phyloP scores from a whole-genome alignment of 73 alveolate genomes.

The Tetrahymena malaccensis region DNA sequence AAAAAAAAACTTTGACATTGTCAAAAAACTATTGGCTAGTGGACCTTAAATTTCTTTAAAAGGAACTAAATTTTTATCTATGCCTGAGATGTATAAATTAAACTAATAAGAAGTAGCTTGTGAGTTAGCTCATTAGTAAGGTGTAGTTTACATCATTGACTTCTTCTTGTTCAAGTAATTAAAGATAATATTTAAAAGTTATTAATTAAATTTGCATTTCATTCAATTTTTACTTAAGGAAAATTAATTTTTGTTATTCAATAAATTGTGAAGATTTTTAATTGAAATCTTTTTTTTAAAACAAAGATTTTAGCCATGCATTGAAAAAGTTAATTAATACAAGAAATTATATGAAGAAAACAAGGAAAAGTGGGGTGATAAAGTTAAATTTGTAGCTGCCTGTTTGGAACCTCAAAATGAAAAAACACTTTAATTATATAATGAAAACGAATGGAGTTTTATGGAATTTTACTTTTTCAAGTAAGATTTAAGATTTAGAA shows the following conservation, averaged over 20 bases:
- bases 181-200: not conserved
- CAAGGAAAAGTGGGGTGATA: constrained; percentile 16
- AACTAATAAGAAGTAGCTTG: not conserved
- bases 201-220: too few species aligned
- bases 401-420: constrained; percentile 9
- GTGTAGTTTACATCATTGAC: not conserved
- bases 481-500: not conserved
- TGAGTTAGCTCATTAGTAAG: not conserved
- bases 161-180: not conserved
- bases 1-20: not conserved
- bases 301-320: not conserved
- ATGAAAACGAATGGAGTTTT: not conserved
- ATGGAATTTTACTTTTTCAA: not conserved
- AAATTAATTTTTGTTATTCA: too few species aligned
- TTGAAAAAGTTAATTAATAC: not conserved
- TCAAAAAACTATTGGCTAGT: not conserved
- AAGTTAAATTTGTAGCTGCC: constrained; percentile 10
- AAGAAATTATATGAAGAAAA: constrained; percentile 1
- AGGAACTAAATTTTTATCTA: not conserved
- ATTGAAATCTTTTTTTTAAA: not conserved
- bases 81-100: not conserved
- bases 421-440: not conserved
- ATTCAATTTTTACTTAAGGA: too few species aligned
- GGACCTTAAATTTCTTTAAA: not conserved
- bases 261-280: too few species aligned